Evolutionary conservation across 176 grass and related monocot genomes (phyloP).

Genomic region (Oryza punctata): DNA sequence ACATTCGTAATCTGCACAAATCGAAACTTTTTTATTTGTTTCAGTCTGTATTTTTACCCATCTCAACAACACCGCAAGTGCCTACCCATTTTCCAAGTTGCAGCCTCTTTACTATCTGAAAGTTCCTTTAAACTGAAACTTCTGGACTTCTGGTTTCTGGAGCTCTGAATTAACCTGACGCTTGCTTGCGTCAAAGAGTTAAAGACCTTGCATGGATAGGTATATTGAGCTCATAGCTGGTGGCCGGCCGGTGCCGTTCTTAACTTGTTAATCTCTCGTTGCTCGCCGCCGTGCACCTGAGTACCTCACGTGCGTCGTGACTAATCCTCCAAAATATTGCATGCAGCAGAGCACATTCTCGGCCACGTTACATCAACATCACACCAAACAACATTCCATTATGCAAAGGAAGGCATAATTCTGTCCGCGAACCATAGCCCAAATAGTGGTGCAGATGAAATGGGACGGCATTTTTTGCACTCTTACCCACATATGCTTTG

Average conservation of each 20-base stretch:
- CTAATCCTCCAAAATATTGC: neutral
- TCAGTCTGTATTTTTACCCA: too few relatives aligned
- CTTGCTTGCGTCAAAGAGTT: neutral
- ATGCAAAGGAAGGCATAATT: constrained; percentile 16
- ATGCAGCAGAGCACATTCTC: neutral
- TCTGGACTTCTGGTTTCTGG: neutral
- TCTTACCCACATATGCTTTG: neutral
- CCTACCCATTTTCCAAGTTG: too few relatives aligned
- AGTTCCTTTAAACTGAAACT: neutral
- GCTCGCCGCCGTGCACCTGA: neutral
- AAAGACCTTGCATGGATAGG: neutral
- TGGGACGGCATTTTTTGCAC: neutral
- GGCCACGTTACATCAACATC: constrained; percentile 38
- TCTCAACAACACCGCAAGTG: too few relatives aligned
- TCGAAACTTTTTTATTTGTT: too few relatives aligned
- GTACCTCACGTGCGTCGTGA: neutral
- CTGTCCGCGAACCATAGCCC: neutral
- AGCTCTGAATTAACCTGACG: neutral
- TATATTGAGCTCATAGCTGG: neutral
- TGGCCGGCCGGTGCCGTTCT: neutral
- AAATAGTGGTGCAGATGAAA: constrained; percentile 6
- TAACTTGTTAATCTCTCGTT: neutral
- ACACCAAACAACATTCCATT: constrained; percentile 28
- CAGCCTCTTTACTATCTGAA: too few relatives aligned
- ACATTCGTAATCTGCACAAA: too few relatives aligned